Base-by-base conservation (phyloP, 257 asterid genomes). In the Verbena officinalis region DNA sequence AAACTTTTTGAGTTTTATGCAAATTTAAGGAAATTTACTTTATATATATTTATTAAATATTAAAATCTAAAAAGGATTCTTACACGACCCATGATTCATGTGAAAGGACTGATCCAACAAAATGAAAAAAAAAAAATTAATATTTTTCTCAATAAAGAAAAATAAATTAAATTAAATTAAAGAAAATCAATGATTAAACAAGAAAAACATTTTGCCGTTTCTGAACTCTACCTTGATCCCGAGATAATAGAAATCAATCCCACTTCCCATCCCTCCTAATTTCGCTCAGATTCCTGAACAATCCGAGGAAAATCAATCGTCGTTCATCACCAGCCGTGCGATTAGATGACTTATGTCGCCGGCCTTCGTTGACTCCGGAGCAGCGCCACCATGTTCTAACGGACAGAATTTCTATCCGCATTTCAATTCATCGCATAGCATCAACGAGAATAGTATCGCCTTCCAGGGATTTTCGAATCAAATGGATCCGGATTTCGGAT, bases 401-500 rank as follows among this genome's bases (percentile, higher is more conserved):
- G 90, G 86, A 77, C 83, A 69, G 86, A 58, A 65, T 70, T 62
- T 75, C 56, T 53, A 48, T 64, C 68, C 59, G 19, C 72, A 55
- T 46, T 67, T 78, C 39, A 42, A 43, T 59, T 68, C 75, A 60
- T 66, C 54, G 17, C 46, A 65, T 59, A 21, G 7, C 27, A 55
- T 55, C 64, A 30, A 14, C 65, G 43, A 63, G 34, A 38, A 20
- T 48, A 46, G 19, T n/a, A 21, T 27, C 39, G 50, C 62, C 4
- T 15, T 24, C 44, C 30, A 65, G 36, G 40, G 48, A 14, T 40
- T 48, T 50, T 51, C 57, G 9, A 33, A 45, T 56, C 48, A n/a
- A 57, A 87, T 90, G 96, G 97, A 90, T 80, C 86, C 90, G 43
- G 70, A 81, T 76, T 64, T 78, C 67, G 84, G 87, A 15, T 84